Percentiles rank a stretch among this genome's conserved stretches.
Conservation (phyloP, 1,139 yeast genomes). For the Magnusiomyces tetraspermus region DNA sequence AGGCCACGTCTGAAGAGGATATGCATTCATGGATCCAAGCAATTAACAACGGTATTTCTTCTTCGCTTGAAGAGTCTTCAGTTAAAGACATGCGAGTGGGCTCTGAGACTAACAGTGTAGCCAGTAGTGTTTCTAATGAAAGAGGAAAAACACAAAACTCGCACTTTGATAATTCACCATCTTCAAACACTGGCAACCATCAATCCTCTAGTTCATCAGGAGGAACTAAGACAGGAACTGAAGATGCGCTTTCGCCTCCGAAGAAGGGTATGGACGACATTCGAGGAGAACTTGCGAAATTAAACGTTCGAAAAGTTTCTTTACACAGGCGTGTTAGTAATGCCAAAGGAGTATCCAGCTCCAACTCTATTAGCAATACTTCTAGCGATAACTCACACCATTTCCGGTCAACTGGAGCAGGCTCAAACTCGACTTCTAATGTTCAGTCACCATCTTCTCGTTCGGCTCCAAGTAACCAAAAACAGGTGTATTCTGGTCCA, state of each 20-base stretch:
- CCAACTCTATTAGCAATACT: neutral
- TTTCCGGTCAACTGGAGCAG: too few relatives aligned
- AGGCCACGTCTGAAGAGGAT: constrained; percentile 65
- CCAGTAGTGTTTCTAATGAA: neutral
- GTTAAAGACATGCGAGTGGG: neutral
- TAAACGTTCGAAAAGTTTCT: constrained; percentile 11
- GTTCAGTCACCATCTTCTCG: neutral
- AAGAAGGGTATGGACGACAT: constrained; percentile 7
- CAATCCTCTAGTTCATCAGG: neutral
- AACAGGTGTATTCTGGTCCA: neutral
- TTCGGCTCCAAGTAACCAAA: neutral
- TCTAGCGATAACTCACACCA: too few relatives aligned
- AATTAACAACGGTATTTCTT: constrained; percentile 34
- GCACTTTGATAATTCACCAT: too few relatives aligned
- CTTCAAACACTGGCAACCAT: too few relatives aligned
- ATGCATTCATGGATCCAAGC: constrained; percentile 61
- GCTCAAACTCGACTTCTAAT: neutral
- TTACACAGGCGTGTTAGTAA: constrained; percentile 10
- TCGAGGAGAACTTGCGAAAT: constrained; percentile 10
- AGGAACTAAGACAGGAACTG: neutral
- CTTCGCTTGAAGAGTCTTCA: constrained; percentile 15
- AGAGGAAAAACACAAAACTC: neutral
- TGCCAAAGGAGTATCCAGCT: constrained; percentile 2
- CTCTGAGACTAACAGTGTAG: neutral
- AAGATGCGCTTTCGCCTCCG: neutral